Base-by-base conservation (phyloP, 208 protist species). In the Leishmania mexicana region DNA sequence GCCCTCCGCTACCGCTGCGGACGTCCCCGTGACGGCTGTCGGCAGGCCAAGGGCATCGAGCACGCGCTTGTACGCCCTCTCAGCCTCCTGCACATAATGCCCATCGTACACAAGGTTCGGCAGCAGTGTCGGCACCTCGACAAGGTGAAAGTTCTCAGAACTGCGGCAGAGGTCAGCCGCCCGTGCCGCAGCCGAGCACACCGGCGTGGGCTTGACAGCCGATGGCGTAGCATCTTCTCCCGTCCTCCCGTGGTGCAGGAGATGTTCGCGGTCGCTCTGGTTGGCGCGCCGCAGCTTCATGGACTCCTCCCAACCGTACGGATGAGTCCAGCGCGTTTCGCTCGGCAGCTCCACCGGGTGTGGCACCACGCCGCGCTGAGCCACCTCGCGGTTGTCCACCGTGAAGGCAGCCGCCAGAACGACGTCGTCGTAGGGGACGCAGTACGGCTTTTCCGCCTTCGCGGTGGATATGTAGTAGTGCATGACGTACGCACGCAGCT, bases 281-380 rank as follows among this genome's bases (percentile, higher is more conserved):
- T 81, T 88, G 24, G 88, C 81, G 2, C 81, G 62, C 1, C 88
- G 79, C 68, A 93, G 87, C 81, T 87, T 89, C 47, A 45, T 78
- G 42, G 85, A 89, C 78, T 94, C 93, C 70, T 84, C 82, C 72
- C 93, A 81, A 19, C 89, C 90, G 64, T 90, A 96, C 51, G 84
- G 86, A 78, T 96, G 87, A 10, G 90, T 88, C 71, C 90, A 88
- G 42, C 83, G 82, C 21, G 89, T 94, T 80, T 94, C 93, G 76
- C 92, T 96, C 13, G 84, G 78, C 24, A 88, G 58, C 45, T 89
- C 90, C 49, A 87, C 81, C 57, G 85, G 73, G 7, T 38, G 3
- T 6, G 54, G 19, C 42, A 81, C 79, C 2, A 84, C 42, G n/a
- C 76, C 58, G 13, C 35, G 73, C 81, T 13, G 81, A 28, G 70